Base-by-base conservation (phyloP, 148 eudicot genomes). In the Rhododendron henanense region DNA sequence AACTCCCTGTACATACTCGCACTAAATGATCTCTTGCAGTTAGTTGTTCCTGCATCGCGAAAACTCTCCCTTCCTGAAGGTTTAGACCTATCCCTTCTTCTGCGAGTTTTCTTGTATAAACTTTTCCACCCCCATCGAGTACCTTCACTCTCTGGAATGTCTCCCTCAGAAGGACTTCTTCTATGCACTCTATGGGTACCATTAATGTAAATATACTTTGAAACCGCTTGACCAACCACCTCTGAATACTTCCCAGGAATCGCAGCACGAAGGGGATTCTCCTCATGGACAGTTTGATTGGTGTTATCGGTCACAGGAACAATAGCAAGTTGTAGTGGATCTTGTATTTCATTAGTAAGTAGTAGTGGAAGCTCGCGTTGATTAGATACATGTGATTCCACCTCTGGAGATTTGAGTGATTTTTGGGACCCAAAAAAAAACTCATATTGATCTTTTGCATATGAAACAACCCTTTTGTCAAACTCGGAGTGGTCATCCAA, bases 241-340 rank as follows among this genome's bases (percentile, higher is more conserved):
- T 81, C 91, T n/a, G 91, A 53, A 59, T 85, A 74, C 73, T 81
- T 91, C 14, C 83, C 89, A 31, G 90, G 88, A 84, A 92, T 79
- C 81, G 90, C 94, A 28, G 91, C 85, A 47, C 90, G 90, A 71
- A 89, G 86, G 84, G 93, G 89, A 87, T 89, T 90, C 80, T 84
- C 87, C 57, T 89, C 93, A 55, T 48, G 65, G 16, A 89, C 84
- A 71, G 79, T 74, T 48, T 85, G 87, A 83, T 88, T 89, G 33
- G 53, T 69, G 39, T 88, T 91, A 44, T 82, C 69, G 1, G 88
- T 51, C 16, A 85, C 73, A 33, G 95, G 94, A 88, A 93, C 89
- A 51, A 91, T 88, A 63, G 95, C 92, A 85, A 91, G 91, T 45
- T 85, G 88, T 25, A 83, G 35, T 85, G 90, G 81, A 81, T 85